Evolutionary conservation across 169 alveolate species (phyloP).

Genomic region (Cryptosporidium xiaoi): DNA sequence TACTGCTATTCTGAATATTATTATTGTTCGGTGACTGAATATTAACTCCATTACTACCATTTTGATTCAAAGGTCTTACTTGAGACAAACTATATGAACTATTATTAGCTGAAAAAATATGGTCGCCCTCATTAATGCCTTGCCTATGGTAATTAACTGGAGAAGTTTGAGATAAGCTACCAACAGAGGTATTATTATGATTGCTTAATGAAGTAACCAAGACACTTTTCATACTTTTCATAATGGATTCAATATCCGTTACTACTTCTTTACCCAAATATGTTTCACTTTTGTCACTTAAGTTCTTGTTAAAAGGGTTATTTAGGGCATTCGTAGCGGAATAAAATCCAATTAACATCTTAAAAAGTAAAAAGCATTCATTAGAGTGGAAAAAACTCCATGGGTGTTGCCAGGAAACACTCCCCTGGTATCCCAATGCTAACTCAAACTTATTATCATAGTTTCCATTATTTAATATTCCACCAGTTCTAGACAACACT

Average conservation of each 20-base stretch:
- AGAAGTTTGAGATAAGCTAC: slow-evolving; percentile 31
- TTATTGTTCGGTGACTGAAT: not conserved
- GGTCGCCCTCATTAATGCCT: slow-evolving; percentile 9
- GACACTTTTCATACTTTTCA: slow-evolving; percentile 27
- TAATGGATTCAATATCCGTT: slow-evolving; percentile 30
- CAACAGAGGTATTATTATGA: slow-evolving; percentile 21
- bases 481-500: slow-evolving; percentile 61
- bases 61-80: not conserved
- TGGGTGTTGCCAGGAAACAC: slow-evolving; percentile 72
- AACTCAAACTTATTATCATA: slow-evolving; percentile 68
- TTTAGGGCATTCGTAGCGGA: slow-evolving; percentile 38
- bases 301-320: not conserved
- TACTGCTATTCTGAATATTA: not conserved
- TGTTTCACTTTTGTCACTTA: not conserved
- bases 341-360: slow-evolving; percentile 71
- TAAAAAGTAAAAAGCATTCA: slow-evolving; percentile 53
- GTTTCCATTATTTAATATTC: slow-evolving; percentile 61
- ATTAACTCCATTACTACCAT: not conserved
- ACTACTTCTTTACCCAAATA: slow-evolving; percentile 38
- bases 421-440: slow-evolving; percentile 67
- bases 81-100: not conserved
- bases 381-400: slow-evolving; percentile 72
- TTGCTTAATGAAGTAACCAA: slow-evolving; percentile 2
- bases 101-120: slow-evolving; percentile 12
- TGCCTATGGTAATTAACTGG: slow-evolving; percentile 15